phyloP scores from a whole-genome alignment of 352 stramenopile genomes.

The Elongisporangium prolatum region DNA sequence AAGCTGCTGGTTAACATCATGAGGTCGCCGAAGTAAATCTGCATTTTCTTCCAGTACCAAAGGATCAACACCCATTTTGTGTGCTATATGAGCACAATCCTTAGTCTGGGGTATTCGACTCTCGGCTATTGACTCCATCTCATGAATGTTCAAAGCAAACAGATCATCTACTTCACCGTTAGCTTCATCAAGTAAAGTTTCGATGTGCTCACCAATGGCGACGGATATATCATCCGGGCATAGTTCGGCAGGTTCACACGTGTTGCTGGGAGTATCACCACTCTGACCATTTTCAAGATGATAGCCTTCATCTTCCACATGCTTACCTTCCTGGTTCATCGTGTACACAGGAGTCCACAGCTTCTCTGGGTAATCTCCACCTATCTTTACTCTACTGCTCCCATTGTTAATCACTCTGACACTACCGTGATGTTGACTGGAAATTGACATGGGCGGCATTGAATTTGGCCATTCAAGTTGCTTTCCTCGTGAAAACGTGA shows the following conservation, averaged over 20 bases:
- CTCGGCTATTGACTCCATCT: conserved; percentile 12
- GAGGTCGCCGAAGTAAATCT: conserved; percentile 30
- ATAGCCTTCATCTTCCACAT: not conserved
- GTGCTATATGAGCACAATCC: conserved; percentile 15
- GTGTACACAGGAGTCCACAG: conserved; percentile 21
- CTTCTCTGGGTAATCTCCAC: not conserved
- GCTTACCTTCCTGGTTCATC: conserved; percentile 5
- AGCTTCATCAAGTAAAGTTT: conserved; percentile 23
- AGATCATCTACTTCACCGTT: conserved; percentile 8
- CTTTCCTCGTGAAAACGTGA: conserved; percentile 51
- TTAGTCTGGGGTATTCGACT: not conserved
- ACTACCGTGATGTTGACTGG: not conserved
- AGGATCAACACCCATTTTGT: conserved; percentile 29
- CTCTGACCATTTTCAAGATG: not conserved
- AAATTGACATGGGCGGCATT: conserved; percentile 22
- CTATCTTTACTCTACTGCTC: not conserved
- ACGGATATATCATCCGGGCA: not conserved
- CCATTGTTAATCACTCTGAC: not conserved
- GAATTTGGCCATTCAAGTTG: conserved; percentile 44
- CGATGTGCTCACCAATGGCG: conserved; percentile 24
- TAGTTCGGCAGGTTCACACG: not conserved
- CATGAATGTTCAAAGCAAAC: conserved; percentile 19
- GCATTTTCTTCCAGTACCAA: conserved; percentile 29
- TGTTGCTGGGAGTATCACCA: not conserved
- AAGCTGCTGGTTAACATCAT: conserved; percentile 37